Percentiles rank a stretch among this genome's conserved stretches.
Evolutionary conservation across 495 filamentous ascomycete species (phyloP).

Genomic region (Penicillium paradoxum): DNA sequence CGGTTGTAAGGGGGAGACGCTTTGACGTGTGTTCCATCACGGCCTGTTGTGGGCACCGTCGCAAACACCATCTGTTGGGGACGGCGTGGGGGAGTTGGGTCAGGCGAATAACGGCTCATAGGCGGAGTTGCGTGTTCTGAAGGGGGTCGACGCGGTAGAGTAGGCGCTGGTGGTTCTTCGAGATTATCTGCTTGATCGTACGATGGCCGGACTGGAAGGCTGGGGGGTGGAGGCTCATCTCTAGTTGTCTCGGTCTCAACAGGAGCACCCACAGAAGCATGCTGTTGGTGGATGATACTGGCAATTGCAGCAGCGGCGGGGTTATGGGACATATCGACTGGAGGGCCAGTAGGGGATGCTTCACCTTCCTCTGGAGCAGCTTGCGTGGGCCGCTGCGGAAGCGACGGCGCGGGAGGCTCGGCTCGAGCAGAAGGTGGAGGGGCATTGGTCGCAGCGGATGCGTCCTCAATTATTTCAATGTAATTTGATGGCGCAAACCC

Average conservation of each 20-base stretch:
- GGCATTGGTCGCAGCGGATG: conserved; percentile 17
- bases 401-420: conserved; percentile 33
- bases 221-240: conserved; percentile 37
- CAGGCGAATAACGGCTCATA: conserved; percentile 47
- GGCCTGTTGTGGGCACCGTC: conserved; percentile 20
- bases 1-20: conserved; percentile 58
- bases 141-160: conserved; percentile 63
- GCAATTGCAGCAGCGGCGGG: conserved; percentile 70
- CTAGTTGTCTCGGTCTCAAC: conserved; percentile 33
- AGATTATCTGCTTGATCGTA: conserved; percentile 50
- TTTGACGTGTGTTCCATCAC: conserved; percentile 34
- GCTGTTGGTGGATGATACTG: conserved; percentile 59
- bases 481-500: conserved; percentile 98
- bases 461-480: conserved; percentile 60
- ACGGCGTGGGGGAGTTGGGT: conserved; percentile 23
- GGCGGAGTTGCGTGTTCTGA: conserved; percentile 53
- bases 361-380: conserved; percentile 23
- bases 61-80: conserved; percentile 22
- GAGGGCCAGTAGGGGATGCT: conserved; percentile 21
- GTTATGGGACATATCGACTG: conserved; percentile 46
- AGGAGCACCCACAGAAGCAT: conserved; percentile 24
- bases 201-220: conserved; percentile 38
- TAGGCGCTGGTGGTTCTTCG: conserved; percentile 54
- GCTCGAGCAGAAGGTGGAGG: conserved; percentile 25
- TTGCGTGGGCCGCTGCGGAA: conserved; percentile 34